Base-by-base conservation (phyloP, 495 filamentous ascomycete genomes). In the Neurospora intermedia region DNA sequence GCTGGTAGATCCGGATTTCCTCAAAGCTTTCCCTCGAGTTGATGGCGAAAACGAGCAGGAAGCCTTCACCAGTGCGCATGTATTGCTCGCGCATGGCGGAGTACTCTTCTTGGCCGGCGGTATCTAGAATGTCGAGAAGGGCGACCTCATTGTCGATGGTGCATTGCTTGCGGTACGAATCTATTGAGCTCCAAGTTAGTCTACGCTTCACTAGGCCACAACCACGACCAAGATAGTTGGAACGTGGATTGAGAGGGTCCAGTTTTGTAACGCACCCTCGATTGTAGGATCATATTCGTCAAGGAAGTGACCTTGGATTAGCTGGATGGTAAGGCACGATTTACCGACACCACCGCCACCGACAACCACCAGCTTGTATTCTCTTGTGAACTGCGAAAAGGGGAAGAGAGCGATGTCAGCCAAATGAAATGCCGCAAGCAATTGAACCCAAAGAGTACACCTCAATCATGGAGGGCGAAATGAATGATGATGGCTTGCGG, bases 201-300 rank as follows among this genome's bases (percentile, higher is more conserved):
- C 70, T 70, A 38, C 10, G 6, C n/a, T 9, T 69, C 27, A 69
- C 38, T 45, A 39, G 15, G 20, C 39, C 18, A 38, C 6, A 15
- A 62, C 41, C 43, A 40, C 72, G 62, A 20, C 59, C 39, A 72
- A 72, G 10, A 15, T 16, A 45, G n/a, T 54, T 15, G 48, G 4
- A 27, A 27, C 11, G 11, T 27, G 15, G 48, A 6, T 15, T 27
- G 2, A 4, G 48, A 59, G 2, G 48, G 20, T 23, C 10, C 5
- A 41, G 8, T 3, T 3, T 27, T 66, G 27, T 31, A 74, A 79
- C 89, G 76, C 82, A 98, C 96, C 96, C 91, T 99, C 96, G 79
- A 99, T 99, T 78, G 96, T 99, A 59, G 96, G 96, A 83, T 99
- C 96, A 83, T 99, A 99, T 82, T 99, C 96, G 82, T 99, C 96